Evolutionary conservation across 306 rosid species (phyloP).

Genomic region (Canavalia gladiata): DNA sequence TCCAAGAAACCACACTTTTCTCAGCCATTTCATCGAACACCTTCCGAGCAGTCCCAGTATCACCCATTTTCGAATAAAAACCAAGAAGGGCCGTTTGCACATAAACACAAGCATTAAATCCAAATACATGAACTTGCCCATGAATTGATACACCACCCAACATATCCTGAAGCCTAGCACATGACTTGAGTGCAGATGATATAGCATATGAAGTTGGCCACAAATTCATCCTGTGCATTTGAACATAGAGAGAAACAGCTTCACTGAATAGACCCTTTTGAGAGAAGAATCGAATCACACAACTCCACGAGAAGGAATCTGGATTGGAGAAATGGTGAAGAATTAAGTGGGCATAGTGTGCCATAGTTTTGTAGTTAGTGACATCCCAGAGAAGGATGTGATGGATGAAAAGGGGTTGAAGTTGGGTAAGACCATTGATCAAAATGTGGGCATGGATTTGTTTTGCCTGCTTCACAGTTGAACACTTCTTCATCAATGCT

Average conservation of each 20-base stretch:
- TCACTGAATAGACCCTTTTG: slow-evolving; percentile 65
- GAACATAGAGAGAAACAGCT: slow-evolving; percentile 68
- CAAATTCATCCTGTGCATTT: slow-evolving; percentile 69
- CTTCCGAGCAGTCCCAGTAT: slow-evolving; percentile 57
- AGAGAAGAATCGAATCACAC: slow-evolving; percentile 75
- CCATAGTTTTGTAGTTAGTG: slow-evolving; percentile 50
- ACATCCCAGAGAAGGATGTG: slow-evolving; percentile 59
- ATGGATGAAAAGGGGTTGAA: slow-evolving; percentile 60
- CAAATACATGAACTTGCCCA: slow-evolving; percentile 69
- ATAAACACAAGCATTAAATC: slow-evolving; percentile 67
- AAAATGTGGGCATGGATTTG: slow-evolving; percentile 69
- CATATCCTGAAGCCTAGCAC: slow-evolving; percentile 56
- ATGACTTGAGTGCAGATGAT: slow-evolving; percentile 80
- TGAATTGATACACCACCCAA: slow-evolving; percentile 65
- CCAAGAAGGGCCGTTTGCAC: slow-evolving; percentile 77
- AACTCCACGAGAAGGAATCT: slow-evolving; percentile 74
- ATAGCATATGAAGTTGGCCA: slow-evolving; percentile 66
- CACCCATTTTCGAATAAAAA: slow-evolving; percentile 68
- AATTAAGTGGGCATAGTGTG: slow-evolving; percentile 56
- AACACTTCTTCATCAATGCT: slow-evolving; percentile 52
- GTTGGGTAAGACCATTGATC: slow-evolving; percentile 50
- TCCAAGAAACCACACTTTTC: slow-evolving; percentile 85
- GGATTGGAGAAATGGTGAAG: slow-evolving; percentile 62
- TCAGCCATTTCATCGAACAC: slow-evolving; percentile 71
- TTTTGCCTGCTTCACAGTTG: slow-evolving; percentile 61